Conservation (phyloP, 1,284 basidiomycete species). For the Irpex sp. region DNA sequence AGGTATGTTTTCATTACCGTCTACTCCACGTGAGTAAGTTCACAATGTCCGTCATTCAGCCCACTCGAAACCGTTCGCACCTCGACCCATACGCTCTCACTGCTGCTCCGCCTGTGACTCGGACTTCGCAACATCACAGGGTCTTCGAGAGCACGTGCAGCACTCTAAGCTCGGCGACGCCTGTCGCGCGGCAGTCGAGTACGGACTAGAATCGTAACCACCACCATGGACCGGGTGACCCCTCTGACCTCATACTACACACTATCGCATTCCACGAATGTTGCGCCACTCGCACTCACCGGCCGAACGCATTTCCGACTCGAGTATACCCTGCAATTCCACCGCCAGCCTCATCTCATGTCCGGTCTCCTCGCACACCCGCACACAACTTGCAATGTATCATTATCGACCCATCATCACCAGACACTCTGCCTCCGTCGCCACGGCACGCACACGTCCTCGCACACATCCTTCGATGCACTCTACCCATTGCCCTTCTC, state of each 20-base stretch:
- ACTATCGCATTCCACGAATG: not conserved
- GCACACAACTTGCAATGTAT: slow-evolving; percentile 3
- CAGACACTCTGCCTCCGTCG: not conserved
- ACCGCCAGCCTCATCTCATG: not conserved
- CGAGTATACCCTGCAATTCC: slow-evolving; percentile 5
- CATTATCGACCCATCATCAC: slow-evolving; percentile 1
- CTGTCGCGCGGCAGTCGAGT: slow-evolving; percentile 67
- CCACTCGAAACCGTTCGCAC: slow-evolving; percentile 18
- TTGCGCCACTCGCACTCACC: not conserved
- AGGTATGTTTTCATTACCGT: slow-evolving; percentile 17
- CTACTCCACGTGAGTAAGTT: slow-evolving; percentile 9
- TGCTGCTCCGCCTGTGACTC: slow-evolving; percentile 70
- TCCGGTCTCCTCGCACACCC: not conserved
- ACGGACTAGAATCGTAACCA: slow-evolving; percentile 55
- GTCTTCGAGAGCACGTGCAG: slow-evolving; percentile 55
- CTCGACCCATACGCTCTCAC: slow-evolving; percentile 29
- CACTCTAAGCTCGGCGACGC: slow-evolving; percentile 55
- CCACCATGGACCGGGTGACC: not conserved
- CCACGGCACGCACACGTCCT: not conserved
- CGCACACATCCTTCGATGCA: not conserved
- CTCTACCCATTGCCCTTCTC: no score
- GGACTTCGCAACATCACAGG: slow-evolving; percentile 52
- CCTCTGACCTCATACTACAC: not conserved
- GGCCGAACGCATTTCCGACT: not conserved
- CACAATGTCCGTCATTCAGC: slow-evolving; percentile 14